These are phyloP conservation scores for Paraglomus occultum DNA, from an alignment of 192 early-diverging fungal genomes.

Conservation along the genomic window DNA sequence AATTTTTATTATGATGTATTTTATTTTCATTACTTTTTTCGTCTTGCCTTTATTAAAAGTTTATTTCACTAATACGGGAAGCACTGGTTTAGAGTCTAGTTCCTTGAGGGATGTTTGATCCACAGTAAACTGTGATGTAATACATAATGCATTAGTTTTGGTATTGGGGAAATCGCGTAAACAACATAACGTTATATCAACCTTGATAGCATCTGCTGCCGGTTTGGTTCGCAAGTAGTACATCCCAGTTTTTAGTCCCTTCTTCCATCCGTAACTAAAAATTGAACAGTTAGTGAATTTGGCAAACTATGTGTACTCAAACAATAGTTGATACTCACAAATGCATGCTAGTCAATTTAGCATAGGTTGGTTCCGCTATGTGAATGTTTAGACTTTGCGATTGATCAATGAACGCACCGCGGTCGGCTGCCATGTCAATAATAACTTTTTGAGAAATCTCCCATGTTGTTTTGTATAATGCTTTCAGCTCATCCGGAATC, in stretches of 20 bases:
- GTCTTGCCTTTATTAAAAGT: too few relatives aligned
- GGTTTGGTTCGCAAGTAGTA: constrained; percentile 96
- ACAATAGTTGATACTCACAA: constrained; percentile 46
- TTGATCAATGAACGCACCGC: constrained; percentile 97
- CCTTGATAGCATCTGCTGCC: constrained; percentile 95
- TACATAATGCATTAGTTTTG: neutral
- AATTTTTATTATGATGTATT: too few relatives aligned
- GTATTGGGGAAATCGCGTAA: neutral
- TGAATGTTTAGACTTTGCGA: constrained; percentile 95
- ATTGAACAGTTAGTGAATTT: neutral
- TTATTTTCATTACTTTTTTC: too few relatives aligned
- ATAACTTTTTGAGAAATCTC: constrained; percentile 90
- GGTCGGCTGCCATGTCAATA: constrained; percentile 96
- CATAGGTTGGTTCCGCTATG: constrained; percentile 90
- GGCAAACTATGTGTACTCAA: neutral
- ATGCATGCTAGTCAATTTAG: constrained; percentile 95
- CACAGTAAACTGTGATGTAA: constrained; percentile 73
- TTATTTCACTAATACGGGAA: too few relatives aligned
- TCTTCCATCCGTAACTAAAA: constrained; percentile 85
- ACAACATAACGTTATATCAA: neutral
- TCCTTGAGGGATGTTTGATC: constrained; percentile 75
- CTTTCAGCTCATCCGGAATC: constrained; percentile 87
- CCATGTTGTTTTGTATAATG: constrained; percentile 97
- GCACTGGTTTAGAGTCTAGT: constrained; percentile 19
- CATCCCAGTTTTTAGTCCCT: constrained; percentile 98